Evolutionary conservation across 441 rosid genomes (phyloP).

Genomic region (Jatropha podagrica): DNA sequence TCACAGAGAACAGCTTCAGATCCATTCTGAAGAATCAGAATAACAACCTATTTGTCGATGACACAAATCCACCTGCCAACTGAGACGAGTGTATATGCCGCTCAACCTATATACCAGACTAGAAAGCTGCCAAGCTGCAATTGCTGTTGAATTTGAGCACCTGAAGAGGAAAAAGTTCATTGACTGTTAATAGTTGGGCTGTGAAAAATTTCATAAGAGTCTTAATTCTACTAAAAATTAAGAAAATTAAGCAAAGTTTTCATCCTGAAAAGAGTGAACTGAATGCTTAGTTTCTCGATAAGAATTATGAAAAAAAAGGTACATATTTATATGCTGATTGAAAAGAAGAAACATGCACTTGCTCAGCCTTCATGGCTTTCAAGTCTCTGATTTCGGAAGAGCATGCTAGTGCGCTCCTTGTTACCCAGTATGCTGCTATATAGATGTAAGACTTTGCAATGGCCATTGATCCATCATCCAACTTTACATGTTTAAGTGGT

Average conservation of each 20-base stretch:
- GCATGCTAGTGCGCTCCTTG: constrained; percentile 59
- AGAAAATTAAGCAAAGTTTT: neutral
- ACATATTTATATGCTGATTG: constrained; percentile 17
- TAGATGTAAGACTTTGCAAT: constrained; percentile 46
- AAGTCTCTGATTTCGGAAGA: constrained; percentile 47
- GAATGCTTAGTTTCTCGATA: constrained; percentile 7
- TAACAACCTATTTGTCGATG: constrained; percentile 53
- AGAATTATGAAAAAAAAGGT: constrained; percentile 8
- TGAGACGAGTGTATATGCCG: constrained; percentile 41
- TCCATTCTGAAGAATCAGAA: constrained; percentile 22
- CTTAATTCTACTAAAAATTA: neutral
- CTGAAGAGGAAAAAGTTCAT: constrained; percentile 32
- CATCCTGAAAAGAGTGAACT: neutral
- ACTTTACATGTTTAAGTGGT: constrained; percentile 39
- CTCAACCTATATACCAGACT: constrained; percentile 53
- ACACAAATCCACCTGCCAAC: constrained; percentile 53
- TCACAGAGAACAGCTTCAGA: constrained; percentile 11
- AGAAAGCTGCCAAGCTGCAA: constrained; percentile 67
- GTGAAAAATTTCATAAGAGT: neutral
- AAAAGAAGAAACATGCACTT: constrained; percentile 64
- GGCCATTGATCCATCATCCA: constrained; percentile 41
- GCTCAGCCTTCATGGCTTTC: constrained; percentile 46
- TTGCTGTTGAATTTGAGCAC: constrained; percentile 36
- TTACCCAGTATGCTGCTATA: constrained; percentile 64
- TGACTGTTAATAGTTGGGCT: no score